Evolutionary conservation across 225 moss, liverwort and hornwort species (phyloP), one percentile per base, ranked within the genome.

Genomic region (Ulota crispa): DNA sequence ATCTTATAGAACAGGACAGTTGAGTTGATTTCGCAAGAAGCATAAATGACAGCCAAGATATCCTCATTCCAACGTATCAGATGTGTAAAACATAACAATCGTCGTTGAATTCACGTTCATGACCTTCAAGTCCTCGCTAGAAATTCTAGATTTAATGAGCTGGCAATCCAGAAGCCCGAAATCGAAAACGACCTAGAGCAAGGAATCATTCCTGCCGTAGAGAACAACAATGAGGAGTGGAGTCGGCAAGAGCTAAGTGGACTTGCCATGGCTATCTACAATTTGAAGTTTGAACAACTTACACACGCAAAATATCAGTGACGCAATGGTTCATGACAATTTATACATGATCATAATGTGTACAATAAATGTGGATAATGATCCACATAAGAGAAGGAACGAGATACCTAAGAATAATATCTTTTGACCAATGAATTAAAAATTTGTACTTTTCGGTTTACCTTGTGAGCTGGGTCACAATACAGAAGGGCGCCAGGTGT

Each of bases 381-480:
- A 16, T 76, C 54, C 59, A 83, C 53, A 69, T 24, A 6, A 36
- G 64, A 74, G 30, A 68, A 62, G 27, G 27, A 59, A 19, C 42
- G 42, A 26, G 43, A 70, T 6, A 72, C 5, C 57, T 76, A 77
- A 61, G 50, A 80, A 64, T 57, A 28, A 56, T 56, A 13, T 31
- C 68, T 36, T 36, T 27, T n/a, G 53, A 11, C 19, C 55, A 30
- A 66, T 80, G 27, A 68, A 64, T 28, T 69, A n/a, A 45, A 84
- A 30, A 45, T 63, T 84, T 50, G 15, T 6, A 30, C 37, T 37
- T 31, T 64, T 62, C 37, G 31, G 56, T 78, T n/a, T 77, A 78
- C 85, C 78, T 79, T 79, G 28, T 26, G 69, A 85, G 63, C 26
- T 64, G 42, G 60, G 12, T 52, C 36, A 66, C 32, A 32, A 12